phyloP scores from a whole-genome alignment of 164 flowering plant genomes.

The Umbellularia californica region DNA sequence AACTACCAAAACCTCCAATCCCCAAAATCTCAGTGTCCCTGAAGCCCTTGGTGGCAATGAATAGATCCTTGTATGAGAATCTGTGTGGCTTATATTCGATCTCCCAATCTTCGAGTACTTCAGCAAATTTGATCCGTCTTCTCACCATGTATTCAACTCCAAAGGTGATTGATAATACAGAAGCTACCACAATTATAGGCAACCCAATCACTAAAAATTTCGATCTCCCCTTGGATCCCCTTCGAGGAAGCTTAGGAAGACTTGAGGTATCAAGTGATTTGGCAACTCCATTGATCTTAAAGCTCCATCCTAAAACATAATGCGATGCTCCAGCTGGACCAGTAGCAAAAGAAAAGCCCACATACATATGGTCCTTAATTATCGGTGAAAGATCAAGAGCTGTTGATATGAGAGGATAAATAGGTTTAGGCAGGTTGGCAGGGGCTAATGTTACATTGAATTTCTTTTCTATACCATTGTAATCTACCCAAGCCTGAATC shows the following conservation, averaged over 20 bases:
- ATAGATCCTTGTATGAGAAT: constrained; percentile 12
- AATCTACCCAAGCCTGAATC: constrained; percentile 28
- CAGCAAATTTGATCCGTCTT: constrained; percentile 11
- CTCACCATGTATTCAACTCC: background rate
- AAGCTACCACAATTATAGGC: background rate
- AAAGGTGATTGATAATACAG: background rate
- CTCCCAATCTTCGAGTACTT: constrained; percentile 16
- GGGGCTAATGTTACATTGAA: constrained; percentile 29
- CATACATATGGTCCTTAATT: constrained; percentile 44
- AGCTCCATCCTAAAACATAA: constrained; percentile 60
- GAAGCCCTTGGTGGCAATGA: constrained; percentile 15
- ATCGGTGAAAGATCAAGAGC: constrained; percentile 43
- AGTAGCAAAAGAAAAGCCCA: constrained; percentile 65
- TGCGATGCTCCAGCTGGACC: constrained; percentile 57
- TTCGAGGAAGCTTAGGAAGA: constrained; percentile 39
- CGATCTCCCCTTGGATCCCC: constrained; percentile 10
- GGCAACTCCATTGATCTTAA: constrained; percentile 42
- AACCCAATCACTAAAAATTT: constrained; percentile 11
- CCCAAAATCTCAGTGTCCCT: constrained; percentile 12
- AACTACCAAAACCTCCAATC: constrained; percentile 16
- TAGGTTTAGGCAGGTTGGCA: constrained; percentile 30
- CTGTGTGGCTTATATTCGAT: constrained; percentile 7
- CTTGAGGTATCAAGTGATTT: constrained; percentile 29
- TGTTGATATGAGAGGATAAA: constrained; percentile 33
- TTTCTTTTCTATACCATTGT: constrained; percentile 10